Evolutionary conservation across 352 stramenopile species (phyloP).

Genomic region (Pythium dissimile): DNA sequence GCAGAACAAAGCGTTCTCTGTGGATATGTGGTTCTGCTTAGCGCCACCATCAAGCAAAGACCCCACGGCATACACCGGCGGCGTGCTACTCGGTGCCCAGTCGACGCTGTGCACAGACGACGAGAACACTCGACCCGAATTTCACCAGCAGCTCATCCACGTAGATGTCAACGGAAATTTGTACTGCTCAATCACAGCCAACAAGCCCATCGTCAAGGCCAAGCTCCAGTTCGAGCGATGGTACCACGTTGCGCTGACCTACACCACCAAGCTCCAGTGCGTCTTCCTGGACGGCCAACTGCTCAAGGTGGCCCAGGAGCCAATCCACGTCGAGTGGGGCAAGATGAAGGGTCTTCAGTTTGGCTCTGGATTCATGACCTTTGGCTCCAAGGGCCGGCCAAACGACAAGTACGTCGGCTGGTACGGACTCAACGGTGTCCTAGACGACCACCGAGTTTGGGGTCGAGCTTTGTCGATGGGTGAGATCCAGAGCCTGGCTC

Average conservation of each 20-base stretch:
- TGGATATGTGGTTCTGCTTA: constrained; percentile 42
- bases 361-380: constrained; percentile 56
- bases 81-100: constrained; percentile 39
- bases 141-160: constrained; percentile 43
- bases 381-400: constrained; percentile 6
- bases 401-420: constrained; percentile 4
- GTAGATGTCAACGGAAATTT: constrained; percentile 32
- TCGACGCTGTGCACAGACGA: constrained; percentile 22
- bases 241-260: constrained; percentile 68
- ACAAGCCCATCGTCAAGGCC: constrained; percentile 5
- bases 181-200: constrained; percentile 40
- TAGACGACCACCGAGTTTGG: constrained; percentile 31
- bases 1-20: constrained; percentile 25
- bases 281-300: constrained; percentile 60
- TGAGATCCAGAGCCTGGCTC: constrained; percentile 12
- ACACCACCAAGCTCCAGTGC: constrained; percentile 24
- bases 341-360: constrained; percentile 45
- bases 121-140: constrained; percentile 27
- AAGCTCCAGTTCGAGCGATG: constrained; percentile 29
- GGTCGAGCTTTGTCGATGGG: constrained; percentile 13
- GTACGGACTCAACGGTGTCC: constrained; percentile 29
- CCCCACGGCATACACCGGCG: constrained; percentile 10
- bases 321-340: constrained; percentile 38
- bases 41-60: constrained; percentile 1
- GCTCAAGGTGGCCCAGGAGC: constrained; percentile 24